phyloP scores from a whole-genome alignment of 2,329 filamentous ascomycete genomes.

The Cadophora sp. region DNA sequence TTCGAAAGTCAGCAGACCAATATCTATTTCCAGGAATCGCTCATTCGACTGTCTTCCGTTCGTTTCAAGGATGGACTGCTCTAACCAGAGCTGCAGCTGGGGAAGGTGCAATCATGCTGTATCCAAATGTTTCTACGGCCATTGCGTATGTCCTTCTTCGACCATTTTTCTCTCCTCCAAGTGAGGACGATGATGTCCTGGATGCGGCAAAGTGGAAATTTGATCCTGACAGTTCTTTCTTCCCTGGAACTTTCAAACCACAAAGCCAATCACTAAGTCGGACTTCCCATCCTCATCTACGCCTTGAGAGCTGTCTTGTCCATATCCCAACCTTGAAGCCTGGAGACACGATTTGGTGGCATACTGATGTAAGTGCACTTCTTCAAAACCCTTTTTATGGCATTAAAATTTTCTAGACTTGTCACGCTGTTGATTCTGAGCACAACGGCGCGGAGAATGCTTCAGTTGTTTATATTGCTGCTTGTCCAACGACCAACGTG shows the following conservation, averaged over 20 bases:
- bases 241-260: slow-evolving; percentile 56
- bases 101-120: slow-evolving; percentile 82
- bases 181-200: slow-evolving; percentile 41
- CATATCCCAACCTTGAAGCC: slow-evolving; percentile 67
- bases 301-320: slow-evolving; percentile 67
- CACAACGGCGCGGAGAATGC: slow-evolving; percentile 77
- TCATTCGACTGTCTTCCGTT: slow-evolving; percentile 82
- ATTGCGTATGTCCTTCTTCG: slow-evolving; percentile 82
- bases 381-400: background rate
- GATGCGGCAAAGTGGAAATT: slow-evolving; percentile 67
- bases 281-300: slow-evolving; percentile 67
- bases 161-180: slow-evolving; percentile 71
- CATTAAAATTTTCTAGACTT: background rate
- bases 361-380: slow-evolving; percentile 50
- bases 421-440: slow-evolving; percentile 80
- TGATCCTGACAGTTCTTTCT: slow-evolving; percentile 39
- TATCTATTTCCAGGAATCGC: slow-evolving; percentile 84
- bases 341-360: slow-evolving; percentile 73
- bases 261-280: slow-evolving; percentile 63
- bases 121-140: slow-evolving; percentile 75
- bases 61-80: slow-evolving; percentile 88
- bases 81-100: slow-evolving; percentile 74
- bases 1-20: slow-evolving; percentile 69
- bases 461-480: slow-evolving; percentile 87
- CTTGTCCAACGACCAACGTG: slow-evolving; percentile 72